A percentile compares a stretch with the other conserved stretches of the same genome.
Conservation (phyloP, 768 basidiomycete species). For the Lyophyllum semitale region DNA sequence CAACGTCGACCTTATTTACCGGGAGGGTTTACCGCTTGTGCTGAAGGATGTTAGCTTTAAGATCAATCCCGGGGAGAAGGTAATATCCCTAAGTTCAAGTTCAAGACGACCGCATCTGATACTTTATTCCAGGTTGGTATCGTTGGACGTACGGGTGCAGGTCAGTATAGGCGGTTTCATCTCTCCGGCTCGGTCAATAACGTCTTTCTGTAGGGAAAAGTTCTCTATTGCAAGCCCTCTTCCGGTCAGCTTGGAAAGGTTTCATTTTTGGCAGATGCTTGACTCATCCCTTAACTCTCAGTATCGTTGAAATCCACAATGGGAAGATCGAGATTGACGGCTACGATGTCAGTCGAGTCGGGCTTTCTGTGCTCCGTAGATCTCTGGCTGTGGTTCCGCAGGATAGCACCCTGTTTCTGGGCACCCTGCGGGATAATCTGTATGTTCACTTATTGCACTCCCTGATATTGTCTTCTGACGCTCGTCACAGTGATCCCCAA, state of each 20-base stretch:
- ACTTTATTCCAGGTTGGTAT: conserved; percentile 39
- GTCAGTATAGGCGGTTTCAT: conserved; percentile 13
- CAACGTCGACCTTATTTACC: conserved; percentile 59
- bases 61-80: conserved; percentile 66
- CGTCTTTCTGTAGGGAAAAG: conserved; percentile 42
- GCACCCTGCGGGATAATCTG: conserved; percentile 51
- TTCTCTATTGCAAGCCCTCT: conserved; percentile 57
- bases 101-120: neutral
- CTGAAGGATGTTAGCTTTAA: conserved; percentile 60
- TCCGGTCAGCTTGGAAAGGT: conserved; percentile 38
- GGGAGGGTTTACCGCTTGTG: conserved; percentile 64
- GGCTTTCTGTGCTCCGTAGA: conserved; percentile 53
- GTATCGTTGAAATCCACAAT: conserved; percentile 58
- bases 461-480: neutral
- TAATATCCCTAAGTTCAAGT: conserved; percentile 22
- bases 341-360: conserved; percentile 51
- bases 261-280: neutral
- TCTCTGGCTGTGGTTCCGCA: conserved; percentile 72
- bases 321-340: conserved; percentile 66
- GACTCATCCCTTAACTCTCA: conserved; percentile 18
- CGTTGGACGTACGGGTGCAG: conserved; percentile 50
- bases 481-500: conserved; percentile 25
- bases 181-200: neutral
- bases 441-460: conserved; percentile 9
- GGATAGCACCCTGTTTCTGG: conserved; percentile 56